Evolutionary conservation across 169 alveolate genomes (phyloP), one percentile per base, ranked within the genome.

Genomic region (Babesia bovis): DNA sequence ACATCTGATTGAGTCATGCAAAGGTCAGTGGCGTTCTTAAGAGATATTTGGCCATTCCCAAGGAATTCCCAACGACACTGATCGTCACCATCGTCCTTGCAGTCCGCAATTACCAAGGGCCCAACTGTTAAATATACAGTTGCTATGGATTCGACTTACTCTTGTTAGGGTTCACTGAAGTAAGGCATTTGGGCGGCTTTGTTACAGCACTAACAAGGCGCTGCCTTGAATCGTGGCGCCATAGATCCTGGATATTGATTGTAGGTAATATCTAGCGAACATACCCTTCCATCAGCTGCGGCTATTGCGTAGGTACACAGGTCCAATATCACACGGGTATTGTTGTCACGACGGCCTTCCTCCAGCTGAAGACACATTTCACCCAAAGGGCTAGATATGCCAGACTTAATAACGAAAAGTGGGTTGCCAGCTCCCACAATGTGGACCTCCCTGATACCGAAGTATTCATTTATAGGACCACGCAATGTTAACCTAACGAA

Each of bases 291-390:
- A 50, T 85, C 92, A 7, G 90, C 83, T 15, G 85, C 81, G 13
- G 96, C 95, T 32, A 92, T 76, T 40, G 95, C 96, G 65, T 89
- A 79, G 35, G 79, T 74, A 66, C 96, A 92, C 19, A 89, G 74
- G 57, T 84, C 94, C 38, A 91, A 84, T 28, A 89, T 72, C 26
- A 90, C 92, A 19, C 86, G 52, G 0, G 94, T 77, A 25, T 92
- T 90, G 49, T 92, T 91, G 36, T 85, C 82, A 58, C 53, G 83
- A 41, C 70, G 59, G 44, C 89, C 96, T 55, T 84, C 94, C 70
- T 91, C 95, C 25, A 91, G 87, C 63, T 93, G 95, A 57, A 94
- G 79, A 45, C 97, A 94, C 91, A 89, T 90, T 30, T 94, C 96
- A 12, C 94, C 95, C 23, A 76, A 83, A 19, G 91, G 89, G 53